Base-by-base conservation (phyloP, 73 alveolate species). In the Symbiodinium pilosum region DNA sequence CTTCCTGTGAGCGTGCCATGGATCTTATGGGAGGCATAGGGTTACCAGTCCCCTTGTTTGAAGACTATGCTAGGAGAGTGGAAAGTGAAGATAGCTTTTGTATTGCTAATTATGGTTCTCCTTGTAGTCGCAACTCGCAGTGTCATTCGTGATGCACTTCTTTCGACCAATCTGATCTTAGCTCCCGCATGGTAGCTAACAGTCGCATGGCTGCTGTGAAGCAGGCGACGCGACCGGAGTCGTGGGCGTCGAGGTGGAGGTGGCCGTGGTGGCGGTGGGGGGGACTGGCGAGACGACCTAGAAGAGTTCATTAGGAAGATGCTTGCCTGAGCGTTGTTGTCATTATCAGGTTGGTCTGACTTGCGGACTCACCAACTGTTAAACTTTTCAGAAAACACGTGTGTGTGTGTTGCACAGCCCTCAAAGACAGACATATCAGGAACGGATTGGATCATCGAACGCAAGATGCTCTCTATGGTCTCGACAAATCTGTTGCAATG, bases 281-380 rank as follows among this genome's bases (percentile, higher is more conserved):
- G 96, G 47, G 87, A 69, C 87, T 89, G 96, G 96, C 47, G 52
- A 3, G 96, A 64, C 52, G 96, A 89, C 77, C 75, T 89, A 47
- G 96, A 68, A 21, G 96, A 89, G 96, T 89, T 89, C 96, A 89
- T 89, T 85, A 26, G 96, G 75, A 89, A 89, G 96, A 36, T 12
- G 38, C 51, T 69, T 43, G 87, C n/a, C n/a, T n/a, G n/a, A n/a
- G n/a, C n/a, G n/a, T n/a, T n/a, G n/a, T n/a, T n/a, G n/a, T n/a
- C n/a, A n/a, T n/a, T n/a, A n/a, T n/a, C n/a, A n/a, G n/a, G n/a
- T n/a, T n/a, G n/a, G n/a, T n/a, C n/a, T n/a, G n/a, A n/a, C n/a
- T n/a, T n/a, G n/a, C n/a, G n/a, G n/a, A n/a, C n/a, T n/a, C n/a
- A n/a, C n/a, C n/a, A n/a, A n/a, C n/a, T n/a, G n/a, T n/a, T n/a